Conservation (phyloP, 2,329 filamentous ascomycete genomes). For the Cytospora chrysosperma region DNA sequence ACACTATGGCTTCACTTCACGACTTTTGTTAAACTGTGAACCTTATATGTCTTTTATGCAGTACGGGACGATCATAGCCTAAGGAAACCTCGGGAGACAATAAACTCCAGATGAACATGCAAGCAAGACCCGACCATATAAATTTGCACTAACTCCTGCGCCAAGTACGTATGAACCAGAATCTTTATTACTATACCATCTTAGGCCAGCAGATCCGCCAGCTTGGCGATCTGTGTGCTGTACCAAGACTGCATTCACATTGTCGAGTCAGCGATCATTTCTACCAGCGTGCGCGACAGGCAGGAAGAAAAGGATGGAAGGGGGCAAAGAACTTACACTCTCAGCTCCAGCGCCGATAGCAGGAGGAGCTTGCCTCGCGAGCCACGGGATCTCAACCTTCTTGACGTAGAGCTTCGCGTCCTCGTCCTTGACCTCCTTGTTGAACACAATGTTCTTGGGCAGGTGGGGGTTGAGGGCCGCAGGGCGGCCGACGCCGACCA, state of each 20-base stretch:
- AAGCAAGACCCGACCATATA: neutral
- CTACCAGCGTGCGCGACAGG: too few species aligned
- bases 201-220: conserved; percentile 1
- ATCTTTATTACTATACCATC: neutral
- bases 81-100: neutral
- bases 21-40: too few species aligned
- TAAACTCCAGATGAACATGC: neutral
- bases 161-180: too few species aligned
- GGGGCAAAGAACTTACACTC: conserved; percentile 23
- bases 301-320: neutral
- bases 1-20: too few species aligned
- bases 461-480: conserved; percentile 38
- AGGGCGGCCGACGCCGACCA: conserved; percentile 42
- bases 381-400: conserved; percentile 28
- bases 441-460: conserved; percentile 38
- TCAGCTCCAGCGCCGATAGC: conserved; percentile 28
- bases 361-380: conserved; percentile 29
- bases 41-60: neutral
- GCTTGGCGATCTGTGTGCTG: conserved; percentile 3
- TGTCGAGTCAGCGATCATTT: neutral
- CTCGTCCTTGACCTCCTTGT: conserved; percentile 34
- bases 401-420: conserved; percentile 35
- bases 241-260: conserved; percentile 2
- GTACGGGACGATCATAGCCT: neutral
- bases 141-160: neutral